Conservation (phyloP, 164 flowering plant species). For the Stephania cephalantha region DNA sequence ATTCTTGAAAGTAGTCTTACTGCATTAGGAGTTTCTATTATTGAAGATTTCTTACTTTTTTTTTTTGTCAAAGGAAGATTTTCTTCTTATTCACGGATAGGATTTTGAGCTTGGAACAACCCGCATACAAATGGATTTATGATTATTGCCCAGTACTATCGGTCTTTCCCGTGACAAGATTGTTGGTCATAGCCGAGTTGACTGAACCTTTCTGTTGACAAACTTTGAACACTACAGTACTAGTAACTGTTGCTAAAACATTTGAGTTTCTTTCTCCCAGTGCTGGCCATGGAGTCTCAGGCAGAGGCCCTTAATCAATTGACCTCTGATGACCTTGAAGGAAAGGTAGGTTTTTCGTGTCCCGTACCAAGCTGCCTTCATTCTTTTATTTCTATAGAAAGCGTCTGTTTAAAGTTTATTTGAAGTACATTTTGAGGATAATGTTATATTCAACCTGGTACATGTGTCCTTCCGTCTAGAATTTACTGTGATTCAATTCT, state of each 20-base stretch:
- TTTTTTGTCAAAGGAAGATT: too few species aligned
- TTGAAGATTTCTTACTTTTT: too few species aligned
- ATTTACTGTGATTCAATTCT: background rate
- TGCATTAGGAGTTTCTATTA: too few species aligned
- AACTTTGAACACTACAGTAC: background rate
- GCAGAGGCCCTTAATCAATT: slow-evolving; percentile 88
- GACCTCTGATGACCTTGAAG: slow-evolving; percentile 86
- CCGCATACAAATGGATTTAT: too few species aligned
- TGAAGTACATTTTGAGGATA: background rate
- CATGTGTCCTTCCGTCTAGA: background rate
- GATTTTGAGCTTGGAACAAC: too few species aligned
- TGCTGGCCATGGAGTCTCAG: slow-evolving; percentile 91
- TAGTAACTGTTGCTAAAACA: background rate
- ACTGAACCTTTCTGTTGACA: background rate
- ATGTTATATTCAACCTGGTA: background rate
- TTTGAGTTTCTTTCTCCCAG: slow-evolving; percentile 30
- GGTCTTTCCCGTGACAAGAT: background rate
- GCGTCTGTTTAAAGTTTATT: background rate
- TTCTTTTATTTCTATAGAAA: background rate
- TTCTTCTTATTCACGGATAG: too few species aligned
- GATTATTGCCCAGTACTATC: too few species aligned
- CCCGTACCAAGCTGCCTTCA: background rate
- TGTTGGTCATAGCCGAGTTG: background rate
- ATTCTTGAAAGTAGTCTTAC: too few species aligned
- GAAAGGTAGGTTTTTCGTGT: slow-evolving; percentile 53